Base-by-base conservation (phyloP, 176 grass and related monocot genomes). In the Carex kokanica region DNA sequence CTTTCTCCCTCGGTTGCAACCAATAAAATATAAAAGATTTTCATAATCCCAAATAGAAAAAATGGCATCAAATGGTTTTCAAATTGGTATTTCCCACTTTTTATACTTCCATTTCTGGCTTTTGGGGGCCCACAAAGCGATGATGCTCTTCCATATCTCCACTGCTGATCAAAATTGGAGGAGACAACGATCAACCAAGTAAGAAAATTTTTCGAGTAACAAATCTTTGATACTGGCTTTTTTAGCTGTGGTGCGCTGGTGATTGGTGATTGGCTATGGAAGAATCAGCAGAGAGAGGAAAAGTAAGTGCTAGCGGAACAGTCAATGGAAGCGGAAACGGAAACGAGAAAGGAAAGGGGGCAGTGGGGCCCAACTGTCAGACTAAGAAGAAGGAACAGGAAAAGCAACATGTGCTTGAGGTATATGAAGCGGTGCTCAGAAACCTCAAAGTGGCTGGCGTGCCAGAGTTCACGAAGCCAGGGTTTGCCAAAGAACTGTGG, bases 401-500 rank as follows among this genome's bases (percentile, higher is more conserved):
- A 21, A 40, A 82, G 6, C 38, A 64, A 27, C 61, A 82, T 49
- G 21, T 51, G 58, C 29, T 87, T 47, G 86, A 78, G 12, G 79
- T 47, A 10, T 77, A 79, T 43, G 47, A 88, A 5, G 70, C 78
- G 43, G 70, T 88, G 25, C 80, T 88, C 25, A 62, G 75, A 7
- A 72, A 25, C 29, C 86, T 88, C 24, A 56, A 80, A 75, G 70
- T 67, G 27, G 57, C 59, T 18, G 38, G 43, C 25, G 9, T 8
- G 17, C 81, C 86, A 0, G 86, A 88, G 68, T 57, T 14, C 29
- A 43, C 45, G 58, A 2, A 25, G 60, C 40, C 67, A 12, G 38
- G 27, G 45, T 88, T 88, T 43, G 69, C 69, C 4, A 23, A 65
- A 24, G 86, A 53, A 18, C 66, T 88, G 8, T 88, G 86, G 80